Percentiles rank a stretch among this genome's conserved stretches.
phyloP scores from a whole-genome alignment of 306 rosid genomes.

The Cicer cuneatum region DNA sequence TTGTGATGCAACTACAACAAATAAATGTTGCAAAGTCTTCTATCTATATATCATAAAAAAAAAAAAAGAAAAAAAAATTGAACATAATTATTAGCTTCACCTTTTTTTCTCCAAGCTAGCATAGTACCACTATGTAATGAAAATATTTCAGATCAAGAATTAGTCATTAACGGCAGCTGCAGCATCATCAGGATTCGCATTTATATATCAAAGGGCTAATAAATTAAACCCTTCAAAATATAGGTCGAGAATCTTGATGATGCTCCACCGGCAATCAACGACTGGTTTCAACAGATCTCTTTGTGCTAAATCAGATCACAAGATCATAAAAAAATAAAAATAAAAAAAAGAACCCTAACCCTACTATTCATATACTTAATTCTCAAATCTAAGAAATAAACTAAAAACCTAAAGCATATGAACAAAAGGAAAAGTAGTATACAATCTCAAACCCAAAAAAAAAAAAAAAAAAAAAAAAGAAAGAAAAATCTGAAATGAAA shows the following conservation, averaged over 20 bases:
- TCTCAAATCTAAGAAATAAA: constrained; percentile 39
- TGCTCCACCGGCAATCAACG: constrained; percentile 67
- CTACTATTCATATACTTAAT: constrained; percentile 50
- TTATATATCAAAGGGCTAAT: constrained; percentile 49
- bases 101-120: constrained; percentile 32
- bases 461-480: neutral
- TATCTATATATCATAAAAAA: no score
- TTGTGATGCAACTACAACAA: no score
- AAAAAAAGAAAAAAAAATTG: no score
- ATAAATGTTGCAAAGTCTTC: neutral
- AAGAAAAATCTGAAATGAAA: neutral
- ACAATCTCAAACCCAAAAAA: constrained; percentile 2
- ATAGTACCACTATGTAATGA: neutral
- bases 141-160: constrained; percentile 26
- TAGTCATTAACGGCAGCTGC: constrained; percentile 78
- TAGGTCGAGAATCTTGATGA: constrained; percentile 88
- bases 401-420: neutral
- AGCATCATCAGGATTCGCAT: constrained; percentile 92
- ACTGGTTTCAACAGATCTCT: constrained; percentile 47
- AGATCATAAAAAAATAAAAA: neutral
- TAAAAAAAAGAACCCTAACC: constrained; percentile 49
- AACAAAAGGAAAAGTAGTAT: neutral
- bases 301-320: constrained; percentile 6
- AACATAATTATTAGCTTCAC: constrained; percentile 38
- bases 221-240: constrained; percentile 28